A percentile compares a stretch with the other conserved stretches of the same genome.
Conservation (phyloP, 345 rosid genomes). For the Salix arbutifolia region DNA sequence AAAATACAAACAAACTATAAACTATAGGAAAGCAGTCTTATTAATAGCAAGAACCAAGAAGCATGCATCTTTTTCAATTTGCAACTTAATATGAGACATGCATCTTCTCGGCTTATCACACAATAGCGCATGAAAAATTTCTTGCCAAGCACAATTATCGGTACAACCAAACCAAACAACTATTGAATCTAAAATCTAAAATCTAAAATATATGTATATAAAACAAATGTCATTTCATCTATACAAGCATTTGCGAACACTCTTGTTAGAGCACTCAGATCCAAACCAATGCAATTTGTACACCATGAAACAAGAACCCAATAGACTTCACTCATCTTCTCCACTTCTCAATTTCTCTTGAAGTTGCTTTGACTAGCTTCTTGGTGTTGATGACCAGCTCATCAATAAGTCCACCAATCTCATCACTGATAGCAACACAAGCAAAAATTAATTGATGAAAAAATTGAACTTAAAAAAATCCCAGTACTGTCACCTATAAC, state of each 20-base stretch:
- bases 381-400: constrained; percentile 56
- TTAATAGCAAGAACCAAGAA: no score
- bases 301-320: not conserved
- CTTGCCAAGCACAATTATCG: no score
- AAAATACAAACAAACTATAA: no score
- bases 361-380: constrained; percentile 58
- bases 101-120: no score
- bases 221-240: not conserved
- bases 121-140: no score
- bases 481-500: not conserved
- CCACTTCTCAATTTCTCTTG: constrained; percentile 85
- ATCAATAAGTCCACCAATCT: constrained; percentile 54
- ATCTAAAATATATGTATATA: not conserved
- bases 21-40: no score
- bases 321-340: constrained; percentile 40
- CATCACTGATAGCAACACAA: constrained; percentile 44
- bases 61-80: no score
- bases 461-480: not conserved
- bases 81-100: no score
- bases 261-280: not conserved
- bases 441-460: not conserved
- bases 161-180: no score
- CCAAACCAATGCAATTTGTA: not conserved
- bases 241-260: not conserved
- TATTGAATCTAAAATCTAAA: no score